phyloP scores from a whole-genome alignment of 2,329 filamentous ascomycete species.

The Claviceps maximensis region DNA sequence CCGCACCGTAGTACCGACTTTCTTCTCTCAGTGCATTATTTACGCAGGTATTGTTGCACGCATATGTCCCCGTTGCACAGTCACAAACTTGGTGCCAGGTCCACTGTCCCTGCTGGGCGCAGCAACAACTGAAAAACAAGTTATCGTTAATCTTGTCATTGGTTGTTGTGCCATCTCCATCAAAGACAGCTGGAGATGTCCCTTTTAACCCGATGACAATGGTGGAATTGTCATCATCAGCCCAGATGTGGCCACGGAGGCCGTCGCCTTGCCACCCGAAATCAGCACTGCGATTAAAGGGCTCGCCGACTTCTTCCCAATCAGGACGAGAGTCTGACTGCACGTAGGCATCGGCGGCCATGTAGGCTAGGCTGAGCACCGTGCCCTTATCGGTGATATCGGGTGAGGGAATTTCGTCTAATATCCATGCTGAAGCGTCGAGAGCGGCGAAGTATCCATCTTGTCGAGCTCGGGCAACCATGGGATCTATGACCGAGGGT shows the following conservation, averaged over 20 bases:
- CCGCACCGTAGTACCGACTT: conserved; percentile 83
- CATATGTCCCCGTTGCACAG: conserved; percentile 75
- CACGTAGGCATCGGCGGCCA: conserved; percentile 85
- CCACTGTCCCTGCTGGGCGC: conserved; percentile 81
- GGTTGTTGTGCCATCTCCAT: conserved; percentile 91
- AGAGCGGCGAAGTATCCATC: conserved; percentile 55
- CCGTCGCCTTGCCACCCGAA: conserved; percentile 92
- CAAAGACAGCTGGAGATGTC: conserved; percentile 79
- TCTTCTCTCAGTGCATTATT: conserved; percentile 61
- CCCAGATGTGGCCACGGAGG: conserved; percentile 82
- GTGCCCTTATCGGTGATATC: conserved; percentile 78
- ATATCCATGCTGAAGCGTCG: conserved; percentile 64
- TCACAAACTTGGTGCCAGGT: conserved; percentile 89
- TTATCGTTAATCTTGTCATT: conserved; percentile 99
- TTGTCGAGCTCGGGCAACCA: conserved; percentile 59
- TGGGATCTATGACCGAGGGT: conserved; percentile 60
- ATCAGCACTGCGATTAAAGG: conserved; percentile 74
- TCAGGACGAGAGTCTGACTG: conserved; percentile 55
- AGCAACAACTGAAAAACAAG: conserved; percentile 95
- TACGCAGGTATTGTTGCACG: conserved; percentile 87
- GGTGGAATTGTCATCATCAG: conserved; percentile 72
- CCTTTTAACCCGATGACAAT: conserved; percentile 89
- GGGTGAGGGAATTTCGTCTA: conserved; percentile 66
- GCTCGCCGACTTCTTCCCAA: conserved; percentile 68
- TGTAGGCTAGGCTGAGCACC: conserved; percentile 69